A percentile compares a stretch with the other conserved stretches of the same genome.
Conservation (phyloP, 768 basidiomycete species). For the Austroboletus eburneus region DNA sequence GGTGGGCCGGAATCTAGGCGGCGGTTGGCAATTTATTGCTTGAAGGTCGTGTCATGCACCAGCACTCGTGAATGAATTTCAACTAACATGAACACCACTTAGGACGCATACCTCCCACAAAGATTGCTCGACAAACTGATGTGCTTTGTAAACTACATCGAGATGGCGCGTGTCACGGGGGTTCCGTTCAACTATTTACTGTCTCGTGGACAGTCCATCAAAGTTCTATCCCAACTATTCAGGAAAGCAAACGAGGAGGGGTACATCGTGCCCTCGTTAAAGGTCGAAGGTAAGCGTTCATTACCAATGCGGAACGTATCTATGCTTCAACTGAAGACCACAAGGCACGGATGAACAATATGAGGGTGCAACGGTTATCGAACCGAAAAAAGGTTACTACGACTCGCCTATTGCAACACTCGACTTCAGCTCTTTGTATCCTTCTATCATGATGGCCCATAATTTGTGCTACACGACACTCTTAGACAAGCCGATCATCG, state of each 20-base stretch:
- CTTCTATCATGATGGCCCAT: conserved; percentile 99
- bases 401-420: conserved; percentile 95
- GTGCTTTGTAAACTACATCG: conserved; percentile 98
- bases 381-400: conserved; percentile 94
- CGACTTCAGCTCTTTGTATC: conserved; percentile 98
- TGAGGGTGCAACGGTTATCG: conserved; percentile 98
- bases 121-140: conserved; percentile 94
- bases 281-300: conserved; percentile 70
- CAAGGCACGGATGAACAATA: conserved; percentile 92
- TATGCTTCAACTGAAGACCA: not conserved
- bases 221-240: conserved; percentile 93
- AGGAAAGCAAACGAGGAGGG: conserved; percentile 89
- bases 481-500: conserved; percentile 75
- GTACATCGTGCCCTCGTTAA: conserved; percentile 83
- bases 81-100: conserved; percentile 2
- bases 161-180: conserved; percentile 99
- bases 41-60: conserved; percentile 59
- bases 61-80: not conserved
- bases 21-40: conserved; percentile 93
- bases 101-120: conserved; percentile 99
- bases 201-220: conserved; percentile 95
- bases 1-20: conserved; percentile 91
- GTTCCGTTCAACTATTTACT: conserved; percentile 97
- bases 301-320: not conserved
- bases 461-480: conserved; percentile 98